Percentiles rank a stretch among this genome's conserved stretches.
phyloP scores from a whole-genome alignment of 140 eudicot genomes.

The Stevia rebaudiana region DNA sequence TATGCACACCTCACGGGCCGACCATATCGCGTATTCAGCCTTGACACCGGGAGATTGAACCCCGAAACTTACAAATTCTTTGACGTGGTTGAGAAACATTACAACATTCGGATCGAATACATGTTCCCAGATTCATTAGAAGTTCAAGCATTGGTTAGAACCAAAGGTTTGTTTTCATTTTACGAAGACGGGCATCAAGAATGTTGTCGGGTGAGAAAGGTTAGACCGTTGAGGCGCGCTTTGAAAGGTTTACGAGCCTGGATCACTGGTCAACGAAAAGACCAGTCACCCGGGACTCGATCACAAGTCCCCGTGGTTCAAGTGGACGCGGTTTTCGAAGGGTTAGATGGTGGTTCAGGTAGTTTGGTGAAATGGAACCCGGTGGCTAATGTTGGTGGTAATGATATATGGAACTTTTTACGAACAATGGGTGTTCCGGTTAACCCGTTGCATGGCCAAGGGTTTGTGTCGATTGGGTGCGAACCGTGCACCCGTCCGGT shows the following conservation, averaged over 20 bases:
- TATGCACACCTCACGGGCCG: conserved; percentile 95
- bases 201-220: conserved; percentile 96
- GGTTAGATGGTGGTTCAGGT: conserved; percentile 83
- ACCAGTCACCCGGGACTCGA: conserved; percentile 95
- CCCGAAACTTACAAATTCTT: conserved; percentile 83
- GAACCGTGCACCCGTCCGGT: conserved; percentile 98
- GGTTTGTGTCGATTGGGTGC: conserved; percentile 86
- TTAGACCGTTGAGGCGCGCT: conserved; percentile 81
- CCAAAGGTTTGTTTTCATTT: conserved; percentile 84
- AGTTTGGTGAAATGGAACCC: conserved; percentile 99
- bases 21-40: conserved; percentile 81
- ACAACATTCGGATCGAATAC: conserved; percentile 74
- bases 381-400: conserved; percentile 74
- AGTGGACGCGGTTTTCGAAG: conserved; percentile 89
- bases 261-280: conserved; percentile 97
- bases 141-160: conserved; percentile 84
- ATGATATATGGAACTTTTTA: conserved; percentile 72
- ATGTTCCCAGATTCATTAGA: conserved; percentile 93
- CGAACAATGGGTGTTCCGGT: conserved; percentile 86
- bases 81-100: conserved; percentile 73
- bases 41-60: conserved; percentile 86
- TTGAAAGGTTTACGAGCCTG: conserved; percentile 90
- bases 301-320: conserved; percentile 91
- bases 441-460: conserved; percentile 76
- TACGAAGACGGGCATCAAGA: conserved; percentile 98